phyloP scores from a whole-genome alignment of 148 eudicot genomes.

The Rhododendron simsii region DNA sequence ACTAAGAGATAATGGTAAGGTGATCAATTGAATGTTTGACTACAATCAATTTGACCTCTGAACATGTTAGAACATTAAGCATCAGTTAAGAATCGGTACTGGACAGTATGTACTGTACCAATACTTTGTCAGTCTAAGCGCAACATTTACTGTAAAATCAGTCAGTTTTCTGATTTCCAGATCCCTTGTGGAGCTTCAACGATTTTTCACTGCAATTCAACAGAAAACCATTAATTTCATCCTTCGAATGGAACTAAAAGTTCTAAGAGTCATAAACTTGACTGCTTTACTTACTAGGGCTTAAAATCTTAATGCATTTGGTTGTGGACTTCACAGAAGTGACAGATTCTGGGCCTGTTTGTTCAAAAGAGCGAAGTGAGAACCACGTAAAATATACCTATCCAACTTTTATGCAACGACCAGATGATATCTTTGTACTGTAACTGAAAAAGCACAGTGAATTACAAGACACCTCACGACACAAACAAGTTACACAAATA shows the following conservation, averaged over 20 bases:
- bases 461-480: neutral
- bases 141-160: conserved; percentile 4
- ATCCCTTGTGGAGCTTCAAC: conserved; percentile 17
- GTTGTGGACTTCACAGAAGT: conserved; percentile 63
- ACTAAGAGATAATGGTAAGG: neutral
- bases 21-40: neutral
- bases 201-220: conserved; percentile 46
- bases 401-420: neutral
- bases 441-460: neutral
- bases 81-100: neutral
- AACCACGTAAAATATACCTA: neutral
- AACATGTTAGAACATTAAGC: neutral
- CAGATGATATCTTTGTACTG: neutral
- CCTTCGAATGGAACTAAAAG: neutral
- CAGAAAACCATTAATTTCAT: neutral
- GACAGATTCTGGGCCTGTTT: conserved; percentile 54
- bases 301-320: conserved; percentile 54
- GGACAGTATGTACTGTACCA: neutral
- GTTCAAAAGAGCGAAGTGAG: conserved; percentile 11
- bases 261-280: neutral
- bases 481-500: neutral
- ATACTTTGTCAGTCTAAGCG: conserved; percentile 14
- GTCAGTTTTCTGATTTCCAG: conserved; percentile 26
- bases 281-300: conserved; percentile 56
- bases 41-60: neutral